Conservation (phyloP, 768 basidiomycete genomes). For the Psilocybe tampanensis region DNA sequence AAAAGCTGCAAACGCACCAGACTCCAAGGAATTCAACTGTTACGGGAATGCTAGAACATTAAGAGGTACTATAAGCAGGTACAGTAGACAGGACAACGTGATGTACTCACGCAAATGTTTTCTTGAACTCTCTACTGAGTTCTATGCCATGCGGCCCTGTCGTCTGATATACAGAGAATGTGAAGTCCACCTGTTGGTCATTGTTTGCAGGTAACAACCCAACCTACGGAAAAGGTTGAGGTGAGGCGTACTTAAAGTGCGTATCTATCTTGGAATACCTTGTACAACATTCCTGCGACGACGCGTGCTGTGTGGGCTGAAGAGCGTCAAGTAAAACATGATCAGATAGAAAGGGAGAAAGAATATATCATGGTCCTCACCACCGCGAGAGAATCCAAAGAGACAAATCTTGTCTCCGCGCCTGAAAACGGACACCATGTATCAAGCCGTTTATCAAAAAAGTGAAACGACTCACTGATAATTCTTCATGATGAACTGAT, state of each 20-base stretch:
- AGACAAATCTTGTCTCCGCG: slow-evolving; percentile 31
- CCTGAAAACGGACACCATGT: slow-evolving; percentile 6
- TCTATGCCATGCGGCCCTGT: slow-evolving; percentile 25
- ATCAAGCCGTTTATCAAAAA: neutral
- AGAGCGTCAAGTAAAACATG: neutral
- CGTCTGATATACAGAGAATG: slow-evolving; percentile 27
- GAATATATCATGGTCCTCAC: neutral
- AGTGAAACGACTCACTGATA: neutral
- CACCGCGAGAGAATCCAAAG: slow-evolving; percentile 32
- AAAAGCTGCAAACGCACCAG: slow-evolving; percentile 17
- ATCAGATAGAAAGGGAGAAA: too few relatives aligned
- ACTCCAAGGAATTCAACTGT: slow-evolving; percentile 30
- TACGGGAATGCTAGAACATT: slow-evolving; percentile 3
- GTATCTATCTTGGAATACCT: slow-evolving; percentile 21
- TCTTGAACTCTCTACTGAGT: slow-evolving; percentile 29
- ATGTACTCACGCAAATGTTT: slow-evolving; percentile 19
- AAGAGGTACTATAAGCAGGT: neutral
- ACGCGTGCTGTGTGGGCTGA: slow-evolving; percentile 28
- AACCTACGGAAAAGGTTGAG: slow-evolving; percentile 16
- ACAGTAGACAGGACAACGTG: neutral
- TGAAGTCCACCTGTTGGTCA: slow-evolving; percentile 32
- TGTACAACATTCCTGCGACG: slow-evolving; percentile 34
- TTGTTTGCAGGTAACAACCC: slow-evolving; percentile 30
- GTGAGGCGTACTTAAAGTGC: too few relatives aligned
- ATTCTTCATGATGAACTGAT: neutral